Percentiles rank a stretch among this genome's conserved stretches.
These are phyloP conservation scores for Curvularia hawaiiensis DNA, from an alignment of 2,329 filamentous ascomycete genomes.

Conservation along the genomic window DNA sequence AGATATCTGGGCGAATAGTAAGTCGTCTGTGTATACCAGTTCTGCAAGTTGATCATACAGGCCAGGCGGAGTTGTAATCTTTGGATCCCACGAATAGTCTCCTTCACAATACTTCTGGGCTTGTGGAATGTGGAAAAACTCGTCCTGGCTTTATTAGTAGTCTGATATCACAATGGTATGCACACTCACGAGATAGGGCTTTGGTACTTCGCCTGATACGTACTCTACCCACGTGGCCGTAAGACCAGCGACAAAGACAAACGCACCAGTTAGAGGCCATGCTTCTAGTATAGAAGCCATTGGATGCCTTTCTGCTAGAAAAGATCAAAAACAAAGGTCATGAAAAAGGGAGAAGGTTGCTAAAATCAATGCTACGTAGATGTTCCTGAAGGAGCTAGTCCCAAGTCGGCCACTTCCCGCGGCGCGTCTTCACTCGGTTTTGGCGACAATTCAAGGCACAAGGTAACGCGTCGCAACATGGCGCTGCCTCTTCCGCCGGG, in stretches of 20 bases:
- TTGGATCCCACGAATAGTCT: slow-evolving; percentile 82
- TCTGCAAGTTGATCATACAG: slow-evolving; percentile 54
- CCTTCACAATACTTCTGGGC: slow-evolving; percentile 84
- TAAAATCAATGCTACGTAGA: slow-evolving; percentile 7
- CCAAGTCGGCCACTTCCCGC: slow-evolving; percentile 23
- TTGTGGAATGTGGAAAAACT: slow-evolving; percentile 89
- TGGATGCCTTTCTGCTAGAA: not conserved
- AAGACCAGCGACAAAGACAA: slow-evolving; percentile 29
- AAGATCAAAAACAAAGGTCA: not conserved
- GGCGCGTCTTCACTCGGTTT: slow-evolving; percentile 16
- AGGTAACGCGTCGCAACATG: slow-evolving; percentile 52
- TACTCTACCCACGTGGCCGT: slow-evolving; percentile 34
- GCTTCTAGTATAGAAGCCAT: slow-evolving; percentile 31
- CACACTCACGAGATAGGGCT: slow-evolving; percentile 62
- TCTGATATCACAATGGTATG: not conserved
- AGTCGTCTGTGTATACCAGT: slow-evolving; percentile 27
- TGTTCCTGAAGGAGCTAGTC: slow-evolving; percentile 25
- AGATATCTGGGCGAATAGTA: slow-evolving; percentile 47
- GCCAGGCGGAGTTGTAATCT: slow-evolving; percentile 95
- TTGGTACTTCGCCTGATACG: slow-evolving; percentile 57
- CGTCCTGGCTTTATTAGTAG: slow-evolving; percentile 64
- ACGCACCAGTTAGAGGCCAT: slow-evolving; percentile 31
- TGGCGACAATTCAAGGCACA: slow-evolving; percentile 17
- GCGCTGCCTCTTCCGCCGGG: slow-evolving; percentile 66
- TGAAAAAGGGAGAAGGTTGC: slow-evolving; percentile 3